Evolutionary conservation across 345 rosid species (phyloP), one percentile per base, ranked within the genome.

Genomic region (Microcos paniculata): DNA sequence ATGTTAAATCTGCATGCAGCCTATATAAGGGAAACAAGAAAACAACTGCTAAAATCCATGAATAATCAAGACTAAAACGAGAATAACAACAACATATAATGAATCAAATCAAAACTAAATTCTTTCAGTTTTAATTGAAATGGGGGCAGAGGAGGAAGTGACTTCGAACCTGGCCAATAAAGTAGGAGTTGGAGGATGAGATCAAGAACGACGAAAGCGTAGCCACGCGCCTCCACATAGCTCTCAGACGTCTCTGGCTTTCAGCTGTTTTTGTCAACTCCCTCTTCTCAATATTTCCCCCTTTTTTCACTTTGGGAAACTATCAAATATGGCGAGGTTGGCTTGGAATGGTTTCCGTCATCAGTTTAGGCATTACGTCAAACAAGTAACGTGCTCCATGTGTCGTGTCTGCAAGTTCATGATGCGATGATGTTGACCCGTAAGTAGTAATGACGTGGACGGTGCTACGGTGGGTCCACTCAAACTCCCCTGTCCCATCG

Each of bases 191-290:
- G 56, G 92, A 84, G 67, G 93, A 82, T 70, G 81, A 81, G 71
- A 87, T 76, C 81, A 74, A 71, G 26, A 90, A 84, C 81, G 91
- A 84, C 81, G 90, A 88, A 79, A 93, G 88, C 65, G 82, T 82
- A 79, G 87, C 82, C 70, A 88, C 84, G 85, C 97, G 90, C 88
- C 90, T 91, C 97, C 91, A 91, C 97, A 94, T 90, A 73, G 84
- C 75, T 84, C 75, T 67, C 55, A 15, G 63, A 35, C 23, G 21
- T 57, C 24, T 6, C 6, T 42, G 35, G 2, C 63, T 19, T 75
- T 38, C 6, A 30, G 28, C 66, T 51, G 26, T 51, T 66, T 33
- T 65, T 73, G 9, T 53, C 63, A 21, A 74, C 61, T 56, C 45
- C 1, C 10, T 42, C 45, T 42, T 26, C 35, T 48, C 28, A 55